phyloP scores from a whole-genome alignment of 2,329 filamentous ascomycete species.

The Aschersonia sp. region DNA sequence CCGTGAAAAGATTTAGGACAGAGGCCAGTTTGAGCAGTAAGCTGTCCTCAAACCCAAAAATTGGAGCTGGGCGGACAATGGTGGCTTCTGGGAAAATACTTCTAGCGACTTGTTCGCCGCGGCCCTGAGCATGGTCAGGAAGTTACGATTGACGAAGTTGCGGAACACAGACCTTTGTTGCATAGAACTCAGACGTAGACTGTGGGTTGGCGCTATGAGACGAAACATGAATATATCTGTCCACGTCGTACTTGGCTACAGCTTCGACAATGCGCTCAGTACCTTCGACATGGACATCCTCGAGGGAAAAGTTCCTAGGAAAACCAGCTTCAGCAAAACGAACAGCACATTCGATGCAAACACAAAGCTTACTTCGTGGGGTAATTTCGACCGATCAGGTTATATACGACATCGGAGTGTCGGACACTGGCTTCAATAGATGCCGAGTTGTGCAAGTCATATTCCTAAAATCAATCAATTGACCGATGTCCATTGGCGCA shows the following conservation, averaged over 20 bases:
- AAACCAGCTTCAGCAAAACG: background rate
- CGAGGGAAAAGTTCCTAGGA: constrained; percentile 77
- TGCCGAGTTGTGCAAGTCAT: constrained; percentile 82
- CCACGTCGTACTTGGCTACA: constrained; percentile 93
- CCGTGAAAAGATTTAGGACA: constrained; percentile 67
- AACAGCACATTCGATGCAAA: background rate
- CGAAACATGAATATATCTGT: constrained; percentile 92
- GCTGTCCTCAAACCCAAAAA: constrained; percentile 92
- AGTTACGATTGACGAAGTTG: background rate
- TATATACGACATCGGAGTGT: constrained; percentile 96
- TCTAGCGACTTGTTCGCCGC: constrained; percentile 69
- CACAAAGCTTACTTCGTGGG: constrained; percentile 63
- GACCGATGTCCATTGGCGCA: too few species aligned
- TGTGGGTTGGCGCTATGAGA: constrained; percentile 77
- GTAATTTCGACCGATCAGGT: constrained; percentile 86
- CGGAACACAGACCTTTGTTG: constrained; percentile 54
- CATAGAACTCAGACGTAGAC: constrained; percentile 78
- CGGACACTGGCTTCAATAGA: constrained; percentile 94
- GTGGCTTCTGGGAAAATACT: constrained; percentile 93
- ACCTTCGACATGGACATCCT: constrained; percentile 87
- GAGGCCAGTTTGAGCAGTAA: constrained; percentile 76
- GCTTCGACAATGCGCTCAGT: constrained; percentile 85
- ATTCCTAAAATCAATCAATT: constrained; percentile 46
- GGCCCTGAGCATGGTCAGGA: constrained; percentile 33
- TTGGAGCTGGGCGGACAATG: constrained; percentile 81